These are phyloP conservation scores for Globisporangium recalcitrans DNA, from an alignment of 352 stramenopile genomes.

Conservation along the genomic window DNA sequence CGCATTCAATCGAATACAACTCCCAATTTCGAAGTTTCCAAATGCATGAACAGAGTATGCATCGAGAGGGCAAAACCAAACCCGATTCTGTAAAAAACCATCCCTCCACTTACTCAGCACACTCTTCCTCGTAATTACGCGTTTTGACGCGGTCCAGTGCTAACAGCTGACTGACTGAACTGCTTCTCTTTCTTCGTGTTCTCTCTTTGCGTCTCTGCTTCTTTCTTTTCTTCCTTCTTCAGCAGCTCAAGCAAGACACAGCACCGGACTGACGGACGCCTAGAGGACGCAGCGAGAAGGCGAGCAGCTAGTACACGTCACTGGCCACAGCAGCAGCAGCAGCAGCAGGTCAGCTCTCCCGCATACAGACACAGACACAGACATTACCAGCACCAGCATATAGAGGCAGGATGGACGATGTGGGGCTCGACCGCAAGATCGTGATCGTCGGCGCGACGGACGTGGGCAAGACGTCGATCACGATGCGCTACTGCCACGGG, in stretches of 20 bases:
- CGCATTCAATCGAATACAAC: too few relatives aligned
- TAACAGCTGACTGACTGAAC: background rate
- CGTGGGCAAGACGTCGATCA: slow-evolving; percentile 87
- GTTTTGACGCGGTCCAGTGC: slow-evolving; percentile 1
- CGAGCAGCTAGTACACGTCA: background rate
- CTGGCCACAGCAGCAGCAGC: background rate
- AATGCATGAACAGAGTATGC: too few relatives aligned
- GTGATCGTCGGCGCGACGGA: slow-evolving; percentile 88
- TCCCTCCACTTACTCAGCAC: too few relatives aligned
- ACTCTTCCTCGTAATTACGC: slow-evolving; percentile 5
- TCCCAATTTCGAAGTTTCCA: too few relatives aligned
- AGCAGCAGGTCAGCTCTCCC: background rate
- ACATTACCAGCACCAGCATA: background rate
- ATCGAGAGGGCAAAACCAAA: too few relatives aligned
- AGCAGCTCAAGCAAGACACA: background rate
- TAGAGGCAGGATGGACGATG: slow-evolving; percentile 59
- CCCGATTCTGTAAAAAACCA: too few relatives aligned
- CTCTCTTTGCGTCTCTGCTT: slow-evolving; percentile 2
- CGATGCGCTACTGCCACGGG: slow-evolving; percentile 84
- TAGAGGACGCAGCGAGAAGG: background rate
- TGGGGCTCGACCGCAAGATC: slow-evolving; percentile 83
- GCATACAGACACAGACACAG: background rate
- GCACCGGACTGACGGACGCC: background rate
- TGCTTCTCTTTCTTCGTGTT: slow-evolving; percentile 10
- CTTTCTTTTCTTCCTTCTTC: background rate